Base-by-base conservation (phyloP, 176 grass and related monocot species). In the Bromus sterilis region DNA sequence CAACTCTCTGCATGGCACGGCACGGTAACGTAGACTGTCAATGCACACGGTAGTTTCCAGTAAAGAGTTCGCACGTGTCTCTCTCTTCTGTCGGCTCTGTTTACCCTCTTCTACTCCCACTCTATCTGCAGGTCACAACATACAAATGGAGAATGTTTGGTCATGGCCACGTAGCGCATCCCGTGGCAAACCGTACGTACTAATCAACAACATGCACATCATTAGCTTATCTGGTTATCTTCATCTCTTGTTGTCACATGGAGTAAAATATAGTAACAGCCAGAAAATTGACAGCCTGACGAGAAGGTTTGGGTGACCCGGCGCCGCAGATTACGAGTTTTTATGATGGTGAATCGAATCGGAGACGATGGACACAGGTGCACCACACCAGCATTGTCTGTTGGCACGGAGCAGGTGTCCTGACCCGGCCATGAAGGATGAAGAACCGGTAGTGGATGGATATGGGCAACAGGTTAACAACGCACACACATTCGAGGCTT, bases 351-450 rank as follows among this genome's bases (percentile, higher is more conserved):
- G 9, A 44, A 71, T 29, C 67, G 66, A 71, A 71, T 29, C 67
- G 66, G 44, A 21, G 34, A 68, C 3, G 13, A 11, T 21, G 2
- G 6, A 53, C 21, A 20, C 16, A 44, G 39, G 67, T 44, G 39
- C 67, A 71, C 24, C 67, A 71, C 67, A 71, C 24, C 67, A 71
- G 44, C 40, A 39, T 29, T 71, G 40, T 29, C 39, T 71, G 40
- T 71, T 44, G 67, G 67, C 48, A 29, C 39, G 67, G 39, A 71
- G 67, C 67, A 71, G 67, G 67, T 71, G 39, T 70, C 66, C 36
- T 42, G 23, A 12, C 37, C 29, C 60, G 15, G 60, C 14, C 29
- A 63, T 31, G 14, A 31, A 16, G 66, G 37, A 34, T 4, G 4
- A 4, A 34, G 33, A 34, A 21, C 18, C 48, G 6, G 48, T 9